A percentile compares a stretch with the other conserved stretches of the same genome.
Conservation (phyloP, 2,329 filamentous ascomycete species). For the Ceratocystis variospora region DNA sequence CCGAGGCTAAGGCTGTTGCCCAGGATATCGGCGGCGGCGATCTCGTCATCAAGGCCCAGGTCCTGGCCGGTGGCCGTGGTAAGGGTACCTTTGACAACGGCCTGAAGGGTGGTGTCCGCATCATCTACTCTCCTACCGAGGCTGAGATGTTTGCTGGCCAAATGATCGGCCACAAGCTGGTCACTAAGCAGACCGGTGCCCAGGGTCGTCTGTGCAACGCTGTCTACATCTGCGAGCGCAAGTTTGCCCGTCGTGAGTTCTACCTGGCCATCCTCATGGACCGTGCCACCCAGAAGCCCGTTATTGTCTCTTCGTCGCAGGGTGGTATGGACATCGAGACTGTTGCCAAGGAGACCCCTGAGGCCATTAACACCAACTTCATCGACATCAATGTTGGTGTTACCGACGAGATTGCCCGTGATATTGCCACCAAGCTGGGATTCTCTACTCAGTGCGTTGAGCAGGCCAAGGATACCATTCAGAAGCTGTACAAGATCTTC, state of each 20-base stretch:
- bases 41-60: constrained; percentile 99
- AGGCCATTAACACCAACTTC: constrained; percentile 85
- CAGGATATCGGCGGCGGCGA: constrained; percentile 86
- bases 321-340: constrained; percentile 99
- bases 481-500: constrained; percentile 99
- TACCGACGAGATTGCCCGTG: constrained; percentile 83
- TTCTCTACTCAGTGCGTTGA: constrained; percentile 97
- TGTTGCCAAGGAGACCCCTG: constrained; percentile 93
- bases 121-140: constrained; percentile 95
- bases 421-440: constrained; percentile 80
- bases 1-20: constrained; percentile 84
- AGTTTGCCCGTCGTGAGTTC: constrained; percentile 97
- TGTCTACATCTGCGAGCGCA: constrained; percentile 99
- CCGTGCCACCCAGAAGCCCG: constrained; percentile 74
- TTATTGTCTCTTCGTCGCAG: constrained; percentile 95
- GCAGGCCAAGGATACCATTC: constrained; percentile 87
- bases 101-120: constrained; percentile 94
- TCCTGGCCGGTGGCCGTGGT: constrained; percentile 91
- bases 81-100: constrained; percentile 98
- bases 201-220: constrained; percentile 86
- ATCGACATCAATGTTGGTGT: constrained; percentile 91
- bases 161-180: constrained; percentile 99
- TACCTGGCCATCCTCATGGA: constrained; percentile 99
- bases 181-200: constrained; percentile 98
- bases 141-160: constrained; percentile 96